A percentile compares a stretch with the other conserved stretches of the same genome.
Conservation (phyloP, 257 asterid genomes). For the Scutellaria minor region DNA sequence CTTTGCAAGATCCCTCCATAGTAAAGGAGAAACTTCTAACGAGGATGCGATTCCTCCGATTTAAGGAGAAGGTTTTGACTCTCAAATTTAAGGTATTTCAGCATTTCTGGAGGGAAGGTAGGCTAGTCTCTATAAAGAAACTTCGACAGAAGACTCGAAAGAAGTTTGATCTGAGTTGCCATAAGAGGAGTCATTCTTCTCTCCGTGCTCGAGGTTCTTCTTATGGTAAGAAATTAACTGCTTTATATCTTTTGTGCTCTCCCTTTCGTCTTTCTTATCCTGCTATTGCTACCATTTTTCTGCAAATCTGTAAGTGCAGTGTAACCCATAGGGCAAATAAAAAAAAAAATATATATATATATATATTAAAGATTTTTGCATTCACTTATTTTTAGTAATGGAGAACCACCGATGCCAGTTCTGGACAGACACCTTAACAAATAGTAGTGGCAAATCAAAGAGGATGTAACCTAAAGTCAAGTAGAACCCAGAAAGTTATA, state of each 20-base stretch:
- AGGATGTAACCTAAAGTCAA: too few relatives aligned
- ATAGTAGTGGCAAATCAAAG: too few relatives aligned
- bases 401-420: too few relatives aligned
- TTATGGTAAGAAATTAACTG: slow-evolving; percentile 53
- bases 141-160: slow-evolving; percentile 66
- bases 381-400: too few relatives aligned
- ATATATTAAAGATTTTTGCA: too few relatives aligned
- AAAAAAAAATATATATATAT: too few relatives aligned
- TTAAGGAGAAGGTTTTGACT: slow-evolving; percentile 70
- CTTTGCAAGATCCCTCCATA: slow-evolving; percentile 36
- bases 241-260: slow-evolving; percentile 24
- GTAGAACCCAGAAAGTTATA: too few relatives aligned
- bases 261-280: background rate
- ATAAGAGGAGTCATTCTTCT: slow-evolving; percentile 58
- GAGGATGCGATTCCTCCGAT: slow-evolving; percentile 52
- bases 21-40: slow-evolving; percentile 50
- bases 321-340: too few relatives aligned
- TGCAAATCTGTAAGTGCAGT: background rate
- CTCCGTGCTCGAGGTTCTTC: slow-evolving; percentile 53
- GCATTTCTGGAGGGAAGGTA: slow-evolving; percentile 87
- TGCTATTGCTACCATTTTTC: background rate
- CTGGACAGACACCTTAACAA: too few relatives aligned
- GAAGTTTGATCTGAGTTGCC: slow-evolving; percentile 60
- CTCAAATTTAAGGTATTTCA: slow-evolving; percentile 71
- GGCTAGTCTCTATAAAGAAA: slow-evolving; percentile 54